Percentiles rank a stretch among this genome's conserved stretches.
Evolutionary conservation across 768 basidiomycete species (phyloP).

Genomic region (Trichaptum fuscoviolaceum): DNA sequence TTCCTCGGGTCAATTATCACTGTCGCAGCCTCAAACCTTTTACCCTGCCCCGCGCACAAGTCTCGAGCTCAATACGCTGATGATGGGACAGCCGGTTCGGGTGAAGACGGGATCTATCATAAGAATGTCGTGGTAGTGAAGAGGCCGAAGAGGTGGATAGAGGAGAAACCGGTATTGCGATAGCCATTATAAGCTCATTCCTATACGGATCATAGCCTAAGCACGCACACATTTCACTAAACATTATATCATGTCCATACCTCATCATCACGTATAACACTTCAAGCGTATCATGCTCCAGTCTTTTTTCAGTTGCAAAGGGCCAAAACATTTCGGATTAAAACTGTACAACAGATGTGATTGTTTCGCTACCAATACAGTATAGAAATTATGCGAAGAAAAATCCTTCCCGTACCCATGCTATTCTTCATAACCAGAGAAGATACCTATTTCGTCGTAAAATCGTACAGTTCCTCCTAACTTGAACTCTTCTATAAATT

Average conservation of each 20-base stretch:
- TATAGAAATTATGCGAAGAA: not conserved
- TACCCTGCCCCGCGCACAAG: slow-evolving; percentile 75
- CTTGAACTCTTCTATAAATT: not conserved
- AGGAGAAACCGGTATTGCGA: slow-evolving; percentile 45
- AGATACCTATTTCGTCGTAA: not conserved
- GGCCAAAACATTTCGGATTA: not conserved
- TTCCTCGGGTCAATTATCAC: slow-evolving; percentile 75
- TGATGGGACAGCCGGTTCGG: slow-evolving; percentile 24
- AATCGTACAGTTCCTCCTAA: not conserved
- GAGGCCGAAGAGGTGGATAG: slow-evolving; percentile 74
- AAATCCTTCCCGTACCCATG: not conserved
- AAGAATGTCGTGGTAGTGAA: slow-evolving; percentile 47
- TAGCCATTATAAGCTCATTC: slow-evolving; percentile 7
- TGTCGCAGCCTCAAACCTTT: slow-evolving; percentile 71
- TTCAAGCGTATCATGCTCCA: too few relatives aligned
- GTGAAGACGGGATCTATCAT: slow-evolving; percentile 19
- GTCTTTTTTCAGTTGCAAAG: not conserved
- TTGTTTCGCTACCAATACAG: not conserved
- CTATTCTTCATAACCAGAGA: not conserved
- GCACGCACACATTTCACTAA: too few relatives aligned
- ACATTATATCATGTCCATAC: too few relatives aligned
- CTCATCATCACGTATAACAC: too few relatives aligned
- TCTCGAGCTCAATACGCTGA: slow-evolving; percentile 58
- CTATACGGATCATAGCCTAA: not conserved
- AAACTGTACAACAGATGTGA: not conserved